These are phyloP conservation scores for Boletales sp. DNA, from an alignment of 768 basidiomycete genomes.

Conservation along the genomic window DNA sequence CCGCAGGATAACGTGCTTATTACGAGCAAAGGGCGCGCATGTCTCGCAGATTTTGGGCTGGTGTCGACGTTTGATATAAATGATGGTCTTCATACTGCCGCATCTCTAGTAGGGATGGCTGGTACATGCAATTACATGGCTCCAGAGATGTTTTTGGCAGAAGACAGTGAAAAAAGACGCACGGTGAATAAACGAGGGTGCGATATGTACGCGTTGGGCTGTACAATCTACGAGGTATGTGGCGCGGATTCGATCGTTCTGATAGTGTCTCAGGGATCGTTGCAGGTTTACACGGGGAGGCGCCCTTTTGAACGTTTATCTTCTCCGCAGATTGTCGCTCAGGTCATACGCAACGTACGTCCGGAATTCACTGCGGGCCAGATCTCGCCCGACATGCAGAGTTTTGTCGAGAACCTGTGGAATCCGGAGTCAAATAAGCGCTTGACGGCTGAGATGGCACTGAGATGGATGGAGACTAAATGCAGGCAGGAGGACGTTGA, in stretches of 20 bases:
- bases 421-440: slow-evolving; percentile 11
- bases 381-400: slow-evolving; percentile 25
- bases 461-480: slow-evolving; percentile 25
- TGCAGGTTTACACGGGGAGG: slow-evolving; percentile 16
- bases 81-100: slow-evolving; percentile 7
- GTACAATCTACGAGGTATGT: slow-evolving; percentile 38
- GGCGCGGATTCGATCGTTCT: background rate
- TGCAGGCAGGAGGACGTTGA: slow-evolving; percentile 5
- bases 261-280: background rate
- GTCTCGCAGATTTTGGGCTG: slow-evolving; percentile 51
- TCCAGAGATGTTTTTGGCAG: slow-evolving; percentile 19
- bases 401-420: slow-evolving; percentile 31
- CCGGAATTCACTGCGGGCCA: slow-evolving; percentile 14
- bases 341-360: slow-evolving; percentile 1
- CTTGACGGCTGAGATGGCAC: slow-evolving; percentile 18
- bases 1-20: slow-evolving; percentile 47
- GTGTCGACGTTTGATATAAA: slow-evolving; percentile 15
- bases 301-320: slow-evolving; percentile 4
- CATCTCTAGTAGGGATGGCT: slow-evolving; percentile 2
- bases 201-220: slow-evolving; percentile 42
- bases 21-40: slow-evolving; percentile 37
- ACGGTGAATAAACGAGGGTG: slow-evolving; percentile 25
- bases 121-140: slow-evolving; percentile 25
- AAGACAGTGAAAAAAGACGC: background rate
- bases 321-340: background rate